Evolutionary conservation across 1,284 basidiomycete genomes (phyloP), one percentile per base, ranked within the genome.

Genomic region (Heimioporus retisporus): DNA sequence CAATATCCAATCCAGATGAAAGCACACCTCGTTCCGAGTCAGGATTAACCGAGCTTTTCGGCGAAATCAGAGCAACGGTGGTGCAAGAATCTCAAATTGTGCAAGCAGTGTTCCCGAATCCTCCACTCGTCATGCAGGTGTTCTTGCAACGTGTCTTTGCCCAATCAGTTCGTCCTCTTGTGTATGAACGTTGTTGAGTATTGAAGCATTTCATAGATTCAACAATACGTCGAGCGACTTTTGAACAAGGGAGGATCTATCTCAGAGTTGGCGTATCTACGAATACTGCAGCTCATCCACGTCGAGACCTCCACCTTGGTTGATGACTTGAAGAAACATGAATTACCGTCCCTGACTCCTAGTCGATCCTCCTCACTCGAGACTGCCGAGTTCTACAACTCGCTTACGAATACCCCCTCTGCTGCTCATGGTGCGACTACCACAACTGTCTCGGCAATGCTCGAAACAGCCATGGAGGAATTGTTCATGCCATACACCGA

Each of bases 141-240:
- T 99, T 99, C 81, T 81, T 99, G 53, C 98, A 99, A 78, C 88
- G 98, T 50, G 96, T 99, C 1, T 99, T 99, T 81, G 97, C 97
- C 1, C 98, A 99, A 84, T 96, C 97, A 28, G 96, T 97, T 75
- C 73, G 93, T 80, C 51, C 43, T 53, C 57, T 16, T 50, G 16
- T 8, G 28, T 28, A 25, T n/a, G 54, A 18, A 18, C 25, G 28
- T 11, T 51, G 58, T 35, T 50, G 54, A 59, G 62, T 51, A 42
- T 60, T 75, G 15, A 73, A 60, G 14, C 46, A 6, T 53, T 42
- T 50, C 53, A 51, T 73, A 97, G 96, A 96, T 98, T 65, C 96
- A 98, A 85, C 94, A 96, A 85, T 94, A 97, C 75, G 88, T 98
- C 77, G 96, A 98, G 77, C 88, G 91, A 63, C 86, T 98, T 13